These are phyloP conservation scores for Polyporus tsugae DNA, from an alignment of 1,284 basidiomycete species.

Conservation along the genomic window DNA sequence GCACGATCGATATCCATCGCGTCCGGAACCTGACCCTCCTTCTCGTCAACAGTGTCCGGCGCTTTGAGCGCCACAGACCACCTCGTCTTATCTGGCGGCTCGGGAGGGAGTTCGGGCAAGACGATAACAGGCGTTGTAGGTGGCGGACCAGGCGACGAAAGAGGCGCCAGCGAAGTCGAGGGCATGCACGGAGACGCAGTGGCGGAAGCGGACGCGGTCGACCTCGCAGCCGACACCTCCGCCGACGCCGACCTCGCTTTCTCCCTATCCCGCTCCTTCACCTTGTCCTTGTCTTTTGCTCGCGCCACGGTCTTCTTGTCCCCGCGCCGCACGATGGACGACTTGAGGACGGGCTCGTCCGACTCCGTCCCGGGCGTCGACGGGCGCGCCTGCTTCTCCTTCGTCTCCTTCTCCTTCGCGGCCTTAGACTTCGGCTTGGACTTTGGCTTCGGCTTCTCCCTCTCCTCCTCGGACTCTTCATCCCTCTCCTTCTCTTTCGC, in stretches of 20 bases:
- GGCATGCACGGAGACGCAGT: neutral
- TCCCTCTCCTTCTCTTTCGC: conserved; percentile 8
- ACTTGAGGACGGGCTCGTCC: conserved; percentile 12
- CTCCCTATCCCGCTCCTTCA: neutral
- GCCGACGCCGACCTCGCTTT: conserved; percentile 11
- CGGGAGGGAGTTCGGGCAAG: conserved; percentile 9
- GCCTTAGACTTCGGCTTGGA: conserved; percentile 2
- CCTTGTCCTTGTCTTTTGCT: conserved; percentile 9
- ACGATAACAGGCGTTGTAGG: conserved; percentile 14
- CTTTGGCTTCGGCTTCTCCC: conserved; percentile 8
- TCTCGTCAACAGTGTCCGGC: neutral
- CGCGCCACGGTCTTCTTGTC: neutral
- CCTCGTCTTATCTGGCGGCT: conserved; percentile 6
- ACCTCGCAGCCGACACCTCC: conserved; percentile 11
- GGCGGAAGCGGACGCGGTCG: neutral
- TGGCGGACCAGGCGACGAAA: conserved; percentile 8
- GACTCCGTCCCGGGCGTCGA: conserved; percentile 14
- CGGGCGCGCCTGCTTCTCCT: conserved; percentile 5
- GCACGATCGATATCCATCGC: conserved; percentile 22
- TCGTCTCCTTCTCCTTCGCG: neutral
- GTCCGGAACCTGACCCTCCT: neutral
- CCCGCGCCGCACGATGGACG: conserved; percentile 12
- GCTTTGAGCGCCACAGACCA: neutral
- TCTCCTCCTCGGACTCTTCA: conserved; percentile 1
- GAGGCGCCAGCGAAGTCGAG: conserved; percentile 10